Evolutionary conservation across 805 yeast genomes (phyloP), one percentile per base, ranked within the genome.

Genomic region (Blastobotrys terrestris): DNA sequence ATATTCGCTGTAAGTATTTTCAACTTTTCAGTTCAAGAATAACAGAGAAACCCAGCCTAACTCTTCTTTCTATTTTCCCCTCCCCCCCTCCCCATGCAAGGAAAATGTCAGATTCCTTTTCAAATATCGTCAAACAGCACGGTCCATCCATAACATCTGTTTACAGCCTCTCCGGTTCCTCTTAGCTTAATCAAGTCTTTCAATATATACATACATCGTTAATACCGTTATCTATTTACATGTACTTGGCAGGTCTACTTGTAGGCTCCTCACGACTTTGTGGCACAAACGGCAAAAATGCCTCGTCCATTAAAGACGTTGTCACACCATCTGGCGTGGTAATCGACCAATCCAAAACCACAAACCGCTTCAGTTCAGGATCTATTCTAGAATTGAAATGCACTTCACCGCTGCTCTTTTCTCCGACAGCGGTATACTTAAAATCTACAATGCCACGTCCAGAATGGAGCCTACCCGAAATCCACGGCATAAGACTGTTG

Each of bases 401-500:
- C 43, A 81, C 78, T 57, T 77, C 73, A 15, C 80, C 83, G 3
- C 68, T 63, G 15, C 73, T 75, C 58, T 77, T 75, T 50, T 77
- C 77, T 8, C 98, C 99, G 59, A 76, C 76, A 39, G 89, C 86
- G 39, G 75, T 70, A 61, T 89, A 90, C 26, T 68, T 67, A 57
- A 94, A 79, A 66, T 92, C 85, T 42, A 94, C 85, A 16, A 78
- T 73, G 21, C 97, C 97, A 56, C 81, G 77, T 55, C 88, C 89
- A 26, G 94, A 88, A 60, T 91, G 89, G 58, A 94, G 72, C 45
- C 81, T 79, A 11, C 99, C 99, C 53, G 76, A 71, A 54, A 92
- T 83, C 97, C 97, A 94, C 3, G 99, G 98, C 72, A 84, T 79
- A 39, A 85, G 70, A 22, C 84, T 81, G 26, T 80, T 78, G 64